Percentiles rank a stretch among this genome's conserved stretches.
Conservation (phyloP, 345 rosid genomes). For the Aquilaria malaccensis region DNA sequence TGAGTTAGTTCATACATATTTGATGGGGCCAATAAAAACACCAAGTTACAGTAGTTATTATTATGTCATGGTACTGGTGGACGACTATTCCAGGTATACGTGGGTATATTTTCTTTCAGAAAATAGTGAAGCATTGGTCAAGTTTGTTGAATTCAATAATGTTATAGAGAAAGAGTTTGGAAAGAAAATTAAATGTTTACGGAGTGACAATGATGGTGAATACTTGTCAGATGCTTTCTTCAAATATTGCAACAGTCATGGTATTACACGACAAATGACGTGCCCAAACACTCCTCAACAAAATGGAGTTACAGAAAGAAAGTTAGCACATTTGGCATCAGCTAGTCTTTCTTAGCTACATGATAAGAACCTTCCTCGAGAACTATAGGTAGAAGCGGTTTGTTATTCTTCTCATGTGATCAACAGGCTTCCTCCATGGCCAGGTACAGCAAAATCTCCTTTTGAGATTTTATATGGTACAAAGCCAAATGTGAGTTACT, state of each 20-base stretch:
- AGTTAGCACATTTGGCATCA: conserved; percentile 6
- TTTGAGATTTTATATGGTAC: not conserved
- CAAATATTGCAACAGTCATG: not conserved
- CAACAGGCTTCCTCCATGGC: conserved; percentile 3
- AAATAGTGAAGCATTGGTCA: not conserved
- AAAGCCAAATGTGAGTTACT: conserved; percentile 11
- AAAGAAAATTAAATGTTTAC: conserved; percentile 4
- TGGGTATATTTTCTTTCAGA: not conserved
- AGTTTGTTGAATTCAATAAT: not conserved
- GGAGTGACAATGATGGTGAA: not conserved
- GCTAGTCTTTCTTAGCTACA: conserved; percentile 8
- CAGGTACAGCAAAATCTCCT: not conserved
- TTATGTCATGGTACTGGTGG: not conserved
- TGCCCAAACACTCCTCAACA: conserved; percentile 5
- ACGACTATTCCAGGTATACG: not conserved
- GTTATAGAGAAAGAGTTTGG: conserved; percentile 1
- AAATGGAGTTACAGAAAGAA: conserved; percentile 3
- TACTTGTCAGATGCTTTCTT: conserved; percentile 1
- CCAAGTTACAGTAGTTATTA: not conserved
- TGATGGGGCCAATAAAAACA: not conserved
- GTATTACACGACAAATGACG: not conserved
- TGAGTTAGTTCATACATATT: not conserved
- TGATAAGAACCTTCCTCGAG: conserved; percentile 4
- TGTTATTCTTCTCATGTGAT: conserved; percentile 6
- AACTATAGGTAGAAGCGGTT: conserved; percentile 7